These are phyloP conservation scores for Xylaria hypoxylon DNA, from an alignment of 2,329 filamentous ascomycete species.

Conservation along the genomic window DNA sequence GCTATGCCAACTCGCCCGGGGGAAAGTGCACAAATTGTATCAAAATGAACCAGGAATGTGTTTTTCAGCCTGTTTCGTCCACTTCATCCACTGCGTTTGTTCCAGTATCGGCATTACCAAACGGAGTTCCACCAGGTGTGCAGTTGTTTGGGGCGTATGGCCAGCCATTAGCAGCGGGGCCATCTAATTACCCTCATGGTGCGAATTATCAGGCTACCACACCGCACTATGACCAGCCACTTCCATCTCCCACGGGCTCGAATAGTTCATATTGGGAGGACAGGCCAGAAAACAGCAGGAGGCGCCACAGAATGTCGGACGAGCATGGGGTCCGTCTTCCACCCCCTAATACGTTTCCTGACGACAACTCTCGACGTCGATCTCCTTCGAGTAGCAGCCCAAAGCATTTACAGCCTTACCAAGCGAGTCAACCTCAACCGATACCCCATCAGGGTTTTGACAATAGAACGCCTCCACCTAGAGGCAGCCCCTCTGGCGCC, in stretches of 20 bases:
- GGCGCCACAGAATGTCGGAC: conserved; percentile 53
- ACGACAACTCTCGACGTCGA: conserved; percentile 63
- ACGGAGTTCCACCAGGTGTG: conserved; percentile 67
- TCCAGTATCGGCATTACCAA: conserved; percentile 68
- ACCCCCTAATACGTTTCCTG: conserved; percentile 57
- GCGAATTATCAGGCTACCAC: conserved; percentile 37
- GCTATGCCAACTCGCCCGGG: conserved; percentile 68
- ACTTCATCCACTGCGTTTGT: conserved; percentile 69
- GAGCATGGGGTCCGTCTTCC: conserved; percentile 58
- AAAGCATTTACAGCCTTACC: conserved; percentile 56
- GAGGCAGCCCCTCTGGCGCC: conserved; percentile 54
- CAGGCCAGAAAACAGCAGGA: conserved; percentile 50
- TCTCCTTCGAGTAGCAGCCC: conserved; percentile 66
- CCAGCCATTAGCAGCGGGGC: conserved; percentile 61
- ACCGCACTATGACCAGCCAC: conserved; percentile 48
- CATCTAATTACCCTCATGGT: conserved; percentile 43
- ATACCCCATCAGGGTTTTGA: conserved; percentile 50
- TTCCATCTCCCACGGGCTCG: conserved; percentile 54
- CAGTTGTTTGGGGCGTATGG: conserved; percentile 69
- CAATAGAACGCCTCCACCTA: conserved; percentile 54
- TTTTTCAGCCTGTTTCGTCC: conserved; percentile 70
- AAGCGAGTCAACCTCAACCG: conserved; percentile 48
- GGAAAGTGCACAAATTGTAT: conserved; percentile 72
- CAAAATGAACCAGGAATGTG: conserved; percentile 71
- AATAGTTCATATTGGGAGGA: conserved; percentile 55